Evolutionary conservation across 2,329 filamentous ascomycete species (phyloP), one percentile per base, ranked within the genome.

Genomic region (Botrytis pseudocinerea): DNA sequence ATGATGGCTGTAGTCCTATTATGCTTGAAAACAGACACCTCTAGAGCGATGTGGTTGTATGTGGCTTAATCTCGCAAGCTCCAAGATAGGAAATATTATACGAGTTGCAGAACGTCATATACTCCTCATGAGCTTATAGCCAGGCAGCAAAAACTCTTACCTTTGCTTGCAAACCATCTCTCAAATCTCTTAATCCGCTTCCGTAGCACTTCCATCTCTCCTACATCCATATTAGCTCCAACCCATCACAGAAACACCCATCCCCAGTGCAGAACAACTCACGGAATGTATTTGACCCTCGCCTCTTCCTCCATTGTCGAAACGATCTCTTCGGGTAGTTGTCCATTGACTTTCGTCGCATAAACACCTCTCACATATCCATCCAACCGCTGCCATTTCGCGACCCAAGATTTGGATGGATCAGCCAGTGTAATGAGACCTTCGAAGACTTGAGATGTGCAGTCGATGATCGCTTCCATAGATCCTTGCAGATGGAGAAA

Each of bases 81-180:
- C 96, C 98, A 95, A 98, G 98, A 95, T 98, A 98, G 96, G 96
- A 98, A 98, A 98, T 98, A 98, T 94, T 94, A 94, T 87, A 83
- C 85, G 64, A 85, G 85, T 90, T 92, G 91, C 89, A 92, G 90
- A 92, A 89, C 95, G 98, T 98, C 95, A 94, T 95, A 51, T 59
- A 71, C 59, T 66, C 71, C 66, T 69, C 44, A 60, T 32, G 32
- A n/a, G 28, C 38, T 60, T 38, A 40, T 20, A 32, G 25, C 51
- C 51, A 68, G 48, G 35, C 16, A 42, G 35, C n/a, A 6, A 57
- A 40, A 42, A 20, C 40, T 35, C 46, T 59, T 61, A 72, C 70
- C 48, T 59, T 59, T 28, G 35, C 42, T 68, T 54, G 59, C 35
- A 48, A 22, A 28, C 51, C 42, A 48, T 51, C n/a, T 42, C 59